Evolutionary conservation across 129 eudicot species (phyloP).

Genomic region (Centrapalus pauciflorus): DNA sequence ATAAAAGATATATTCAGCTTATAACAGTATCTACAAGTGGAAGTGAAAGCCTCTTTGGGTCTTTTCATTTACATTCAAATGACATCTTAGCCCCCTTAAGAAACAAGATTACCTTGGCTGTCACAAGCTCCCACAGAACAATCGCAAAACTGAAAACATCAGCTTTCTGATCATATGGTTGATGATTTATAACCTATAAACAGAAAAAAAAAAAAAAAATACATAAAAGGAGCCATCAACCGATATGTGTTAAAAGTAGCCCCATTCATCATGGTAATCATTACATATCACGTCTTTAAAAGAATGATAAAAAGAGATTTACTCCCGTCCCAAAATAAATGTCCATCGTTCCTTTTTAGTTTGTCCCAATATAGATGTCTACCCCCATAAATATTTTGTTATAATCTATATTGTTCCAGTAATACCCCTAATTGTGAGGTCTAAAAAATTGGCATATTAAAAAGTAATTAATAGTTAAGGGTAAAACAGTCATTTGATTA

Average conservation of each 20-base stretch:
- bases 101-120: constrained; percentile 61
- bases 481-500: too few species aligned
- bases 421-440: too few species aligned
- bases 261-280: not conserved
- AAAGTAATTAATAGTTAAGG: too few species aligned
- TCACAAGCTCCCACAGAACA: constrained; percentile 94
- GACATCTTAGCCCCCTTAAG: not conserved
- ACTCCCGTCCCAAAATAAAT: too few species aligned
- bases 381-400: too few species aligned
- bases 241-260: not conserved
- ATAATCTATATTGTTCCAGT: too few species aligned
- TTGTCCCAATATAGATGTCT: too few species aligned
- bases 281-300: not conserved
- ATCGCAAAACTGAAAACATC: constrained; percentile 95
- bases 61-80: not conserved
- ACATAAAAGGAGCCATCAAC: not conserved
- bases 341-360: too few species aligned
- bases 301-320: not conserved
- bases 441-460: too few species aligned
- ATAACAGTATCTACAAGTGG: not conserved
- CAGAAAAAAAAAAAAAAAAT: not conserved
- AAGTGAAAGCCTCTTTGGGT: not conserved
- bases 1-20: not conserved
- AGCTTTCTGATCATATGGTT: constrained; percentile 88
- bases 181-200: constrained; percentile 79